These are phyloP conservation scores for Trichoderma guizhouense DNA, from an alignment of 2,329 filamentous ascomycete genomes.

Conservation along the genomic window DNA sequence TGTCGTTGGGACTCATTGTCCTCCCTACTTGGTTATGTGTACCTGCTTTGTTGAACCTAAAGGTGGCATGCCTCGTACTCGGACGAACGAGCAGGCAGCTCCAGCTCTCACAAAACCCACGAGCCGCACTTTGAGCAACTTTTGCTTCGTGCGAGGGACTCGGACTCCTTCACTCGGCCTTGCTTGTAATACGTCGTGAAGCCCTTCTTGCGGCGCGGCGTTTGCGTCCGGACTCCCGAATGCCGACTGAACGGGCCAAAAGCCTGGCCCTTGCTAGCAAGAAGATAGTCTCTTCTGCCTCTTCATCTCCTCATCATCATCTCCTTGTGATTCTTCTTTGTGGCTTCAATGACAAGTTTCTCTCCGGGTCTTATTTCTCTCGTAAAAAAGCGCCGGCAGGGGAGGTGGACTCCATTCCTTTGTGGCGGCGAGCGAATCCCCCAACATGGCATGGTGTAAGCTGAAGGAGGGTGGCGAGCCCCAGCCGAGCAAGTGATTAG, in stretches of 20 bases:
- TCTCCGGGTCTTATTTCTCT: not conserved
- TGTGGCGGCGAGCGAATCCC: conserved; percentile 17
- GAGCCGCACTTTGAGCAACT: not conserved
- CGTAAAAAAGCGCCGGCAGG: not conserved
- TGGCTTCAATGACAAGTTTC: not conserved
- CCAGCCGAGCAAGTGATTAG: not conserved
- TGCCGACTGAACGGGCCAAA: not conserved
- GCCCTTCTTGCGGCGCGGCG: not conserved
- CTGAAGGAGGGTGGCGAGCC: conserved; percentile 18
- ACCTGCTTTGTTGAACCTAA: not conserved
- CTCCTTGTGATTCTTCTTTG: not conserved
- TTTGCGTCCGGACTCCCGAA: not conserved
- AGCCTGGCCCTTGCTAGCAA: not conserved
- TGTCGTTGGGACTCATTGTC: not conserved
- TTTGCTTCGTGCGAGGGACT: not conserved
- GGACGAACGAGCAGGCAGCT: not conserved
- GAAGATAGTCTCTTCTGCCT: not conserved
- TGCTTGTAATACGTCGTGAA: not conserved
- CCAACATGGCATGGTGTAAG: conserved; percentile 18
- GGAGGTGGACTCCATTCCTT: conserved; percentile 13
- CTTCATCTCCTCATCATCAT: not conserved
- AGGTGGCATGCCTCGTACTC: not conserved
- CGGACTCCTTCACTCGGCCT: not conserved
- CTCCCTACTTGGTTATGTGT: not conserved
- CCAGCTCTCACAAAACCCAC: not conserved